Evolutionary conservation across 1,284 basidiomycete species (phyloP).

Genomic region (Entoloma clypeatum): DNA sequence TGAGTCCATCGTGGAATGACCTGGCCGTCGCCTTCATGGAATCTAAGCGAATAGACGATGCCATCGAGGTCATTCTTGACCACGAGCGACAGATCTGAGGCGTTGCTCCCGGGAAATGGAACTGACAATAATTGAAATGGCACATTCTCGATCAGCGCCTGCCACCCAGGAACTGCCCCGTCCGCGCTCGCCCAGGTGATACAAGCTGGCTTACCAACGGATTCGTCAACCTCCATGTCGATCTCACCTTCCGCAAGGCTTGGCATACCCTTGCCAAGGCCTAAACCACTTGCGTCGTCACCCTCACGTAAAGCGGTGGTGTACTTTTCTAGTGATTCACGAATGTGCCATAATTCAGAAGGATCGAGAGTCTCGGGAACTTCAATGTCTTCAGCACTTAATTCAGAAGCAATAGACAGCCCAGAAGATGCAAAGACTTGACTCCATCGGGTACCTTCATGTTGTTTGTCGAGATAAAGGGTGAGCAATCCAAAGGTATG

Average conservation of each 20-base stretch:
- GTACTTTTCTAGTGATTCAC: constrained; percentile 83
- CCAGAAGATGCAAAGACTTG: constrained; percentile 67
- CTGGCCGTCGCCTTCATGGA: constrained; percentile 17
- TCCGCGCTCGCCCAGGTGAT: constrained; percentile 62
- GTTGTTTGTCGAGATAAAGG: constrained; percentile 81
- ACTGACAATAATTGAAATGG: constrained; percentile 58
- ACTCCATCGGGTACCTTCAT: constrained; percentile 80
- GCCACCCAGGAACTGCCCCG: constrained; percentile 43
- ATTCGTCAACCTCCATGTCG: constrained; percentile 78
- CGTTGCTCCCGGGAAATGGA: constrained; percentile 49
- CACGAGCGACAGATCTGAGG: constrained; percentile 46
- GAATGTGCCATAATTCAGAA: constrained; percentile 73
- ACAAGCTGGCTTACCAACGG: constrained; percentile 57
- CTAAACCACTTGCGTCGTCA: constrained; percentile 60
- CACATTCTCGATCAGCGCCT: constrained; percentile 32
- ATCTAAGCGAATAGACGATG: constrained; percentile 54
- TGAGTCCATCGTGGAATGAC: constrained; percentile 64
- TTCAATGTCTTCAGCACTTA: constrained; percentile 54
- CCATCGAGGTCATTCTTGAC: constrained; percentile 85
- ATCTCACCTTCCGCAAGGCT: constrained; percentile 79
- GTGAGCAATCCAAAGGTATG: constrained; percentile 66
- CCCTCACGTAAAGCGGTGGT: constrained; percentile 57
- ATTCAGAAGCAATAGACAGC: constrained; percentile 24
- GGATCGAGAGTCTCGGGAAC: constrained; percentile 90
- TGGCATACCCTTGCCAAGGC: constrained; percentile 57